These are phyloP conservation scores for Spathaspora sp. DNA, from an alignment of 1,139 yeast genomes.

Conservation along the genomic window DNA sequence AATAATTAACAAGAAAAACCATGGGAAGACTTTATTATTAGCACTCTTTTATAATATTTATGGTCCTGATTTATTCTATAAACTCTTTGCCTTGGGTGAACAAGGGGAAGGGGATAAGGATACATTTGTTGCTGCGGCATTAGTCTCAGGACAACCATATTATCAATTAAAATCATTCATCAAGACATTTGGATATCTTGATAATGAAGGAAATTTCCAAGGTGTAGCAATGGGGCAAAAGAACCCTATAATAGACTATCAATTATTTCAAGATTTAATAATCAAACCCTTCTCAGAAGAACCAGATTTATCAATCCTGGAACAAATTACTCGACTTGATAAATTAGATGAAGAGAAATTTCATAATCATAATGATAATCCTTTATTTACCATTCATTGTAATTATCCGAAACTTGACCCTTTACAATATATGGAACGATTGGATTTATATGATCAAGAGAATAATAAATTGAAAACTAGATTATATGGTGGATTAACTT, in stretches of 20 bases:
- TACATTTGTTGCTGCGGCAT: conserved; percentile 60
- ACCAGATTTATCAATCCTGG: conserved; percentile 8
- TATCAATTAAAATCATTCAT: conserved; percentile 51
- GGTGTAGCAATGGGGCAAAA: conserved; percentile 46
- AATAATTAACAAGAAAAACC: conserved; percentile 52
- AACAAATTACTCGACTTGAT: conserved; percentile 25
- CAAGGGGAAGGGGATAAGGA: conserved; percentile 72
- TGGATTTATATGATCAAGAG: conserved; percentile 28
- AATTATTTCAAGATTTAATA: conserved; percentile 16
- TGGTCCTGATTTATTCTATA: conserved; percentile 58
- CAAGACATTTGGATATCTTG: conserved; percentile 31
- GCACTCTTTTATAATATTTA: conserved; percentile 57
- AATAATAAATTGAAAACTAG: conserved; percentile 27
- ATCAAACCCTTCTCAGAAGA: conserved; percentile 8
- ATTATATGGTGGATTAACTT: conserved; percentile 29
- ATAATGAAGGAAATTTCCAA: conserved; percentile 23
- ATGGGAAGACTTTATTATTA: conserved; percentile 50
- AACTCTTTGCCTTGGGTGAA: conserved; percentile 57
- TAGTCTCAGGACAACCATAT: conserved; percentile 42
- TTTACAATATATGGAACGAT: conserved; percentile 18
- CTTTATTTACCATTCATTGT: conserved; percentile 38
- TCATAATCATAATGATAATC: conserved; percentile 16
- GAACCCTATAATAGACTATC: conserved; percentile 31
- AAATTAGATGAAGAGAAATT: conserved; percentile 18
- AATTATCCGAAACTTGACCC: conserved; percentile 43